Conservation (phyloP, 2,329 filamentous ascomycete genomes). For the Fusarium tuaranense region DNA sequence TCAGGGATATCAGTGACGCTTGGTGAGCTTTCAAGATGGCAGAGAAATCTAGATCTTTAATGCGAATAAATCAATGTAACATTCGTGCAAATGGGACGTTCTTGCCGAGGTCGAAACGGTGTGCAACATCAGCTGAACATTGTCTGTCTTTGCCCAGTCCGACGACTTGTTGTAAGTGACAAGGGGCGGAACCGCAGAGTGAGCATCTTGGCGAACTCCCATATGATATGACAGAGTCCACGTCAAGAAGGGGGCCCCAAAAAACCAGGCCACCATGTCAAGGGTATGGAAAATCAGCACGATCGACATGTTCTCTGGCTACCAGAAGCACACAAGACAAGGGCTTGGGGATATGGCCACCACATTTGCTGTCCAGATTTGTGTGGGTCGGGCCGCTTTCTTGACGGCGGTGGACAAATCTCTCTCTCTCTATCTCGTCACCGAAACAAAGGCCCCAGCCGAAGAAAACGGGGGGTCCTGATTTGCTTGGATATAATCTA, state of each 20-base stretch:
- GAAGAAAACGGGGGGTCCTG: not conserved
- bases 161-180: not conserved
- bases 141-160: not conserved
- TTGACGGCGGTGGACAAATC: not conserved
- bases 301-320: slow-evolving; percentile 24
- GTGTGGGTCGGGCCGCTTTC: slow-evolving; percentile 22
- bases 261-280: not conserved
- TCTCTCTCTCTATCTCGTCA: not conserved
- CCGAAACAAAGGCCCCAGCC: slow-evolving; percentile 17
- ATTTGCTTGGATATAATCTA: slow-evolving; percentile 8
- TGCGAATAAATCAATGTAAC: slow-evolving; percentile 38
- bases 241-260: not conserved
- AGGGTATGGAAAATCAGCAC: slow-evolving; percentile 6
- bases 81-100: not conserved
- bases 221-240: slow-evolving; percentile 11
- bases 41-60: slow-evolving; percentile 46
- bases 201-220: not conserved
- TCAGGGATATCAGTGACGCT: slow-evolving; percentile 2
- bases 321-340: slow-evolving; percentile 9
- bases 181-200: not conserved
- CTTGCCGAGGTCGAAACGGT: not conserved
- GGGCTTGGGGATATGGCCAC: not conserved
- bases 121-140: not conserved
- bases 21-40: slow-evolving; percentile 24
- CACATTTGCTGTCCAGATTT: not conserved